phyloP scores from a whole-genome alignment of 441 rosid species.

The Eutrema salsugineum region DNA sequence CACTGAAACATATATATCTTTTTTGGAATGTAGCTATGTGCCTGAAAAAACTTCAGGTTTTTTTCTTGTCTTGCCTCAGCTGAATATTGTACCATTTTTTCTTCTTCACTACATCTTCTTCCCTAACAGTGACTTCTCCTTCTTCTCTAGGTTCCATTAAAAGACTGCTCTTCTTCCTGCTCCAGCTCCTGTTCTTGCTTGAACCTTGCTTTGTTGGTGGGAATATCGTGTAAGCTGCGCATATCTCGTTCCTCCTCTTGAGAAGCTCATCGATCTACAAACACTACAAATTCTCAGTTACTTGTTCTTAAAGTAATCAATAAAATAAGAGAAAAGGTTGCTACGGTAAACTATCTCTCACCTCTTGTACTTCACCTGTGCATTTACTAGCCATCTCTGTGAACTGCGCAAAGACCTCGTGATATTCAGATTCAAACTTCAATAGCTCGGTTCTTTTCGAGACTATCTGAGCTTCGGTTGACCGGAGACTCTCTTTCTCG shows the following conservation, averaged over 20 bases:
- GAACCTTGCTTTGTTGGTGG: slow-evolving; percentile 58
- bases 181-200: slow-evolving; percentile 57
- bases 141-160: slow-evolving; percentile 65
- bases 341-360: slow-evolving; percentile 20
- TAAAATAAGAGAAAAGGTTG: background rate
- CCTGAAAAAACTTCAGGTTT: slow-evolving; percentile 41
- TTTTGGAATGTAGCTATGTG: background rate
- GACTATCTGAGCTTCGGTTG: slow-evolving; percentile 73
- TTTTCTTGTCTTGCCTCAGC: slow-evolving; percentile 78
- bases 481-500: slow-evolving; percentile 70
- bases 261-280: slow-evolving; percentile 84
- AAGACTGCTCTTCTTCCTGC: slow-evolving; percentile 32
- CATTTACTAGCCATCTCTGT: slow-evolving; percentile 89
- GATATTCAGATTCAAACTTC: slow-evolving; percentile 83
- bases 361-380: slow-evolving; percentile 80
- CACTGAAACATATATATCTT: background rate
- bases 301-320: background rate
- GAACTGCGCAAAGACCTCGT: slow-evolving; percentile 87
- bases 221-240: slow-evolving; percentile 63
- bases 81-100: slow-evolving; percentile 87
- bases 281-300: background rate
- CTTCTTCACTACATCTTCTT: slow-evolving; percentile 62
- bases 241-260: slow-evolving; percentile 72
- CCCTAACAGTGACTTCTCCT: slow-evolving; percentile 55
- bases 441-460: slow-evolving; percentile 73